Percentiles rank a stretch among this genome's conserved stretches.
Evolutionary conservation across 768 basidiomycete species (phyloP).

Genomic region (Leccinum truebloodii): DNA sequence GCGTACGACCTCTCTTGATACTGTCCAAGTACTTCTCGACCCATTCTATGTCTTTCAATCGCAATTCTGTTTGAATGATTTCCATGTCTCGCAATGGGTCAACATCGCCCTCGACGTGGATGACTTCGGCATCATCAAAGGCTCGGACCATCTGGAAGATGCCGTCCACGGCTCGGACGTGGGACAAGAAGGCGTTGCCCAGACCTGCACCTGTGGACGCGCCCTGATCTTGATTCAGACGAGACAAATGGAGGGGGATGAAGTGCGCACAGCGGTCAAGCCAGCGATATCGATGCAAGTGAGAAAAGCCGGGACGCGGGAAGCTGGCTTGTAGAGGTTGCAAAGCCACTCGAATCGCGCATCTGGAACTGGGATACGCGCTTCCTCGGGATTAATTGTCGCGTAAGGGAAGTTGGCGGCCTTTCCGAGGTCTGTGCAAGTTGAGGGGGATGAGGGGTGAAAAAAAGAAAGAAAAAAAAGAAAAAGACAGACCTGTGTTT

Average conservation of each 20-base stretch:
- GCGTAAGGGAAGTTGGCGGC: slow-evolving; percentile 98
- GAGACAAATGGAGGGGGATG: slow-evolving; percentile 4
- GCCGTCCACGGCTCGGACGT: slow-evolving; percentile 97
- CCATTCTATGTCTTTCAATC: slow-evolving; percentile 99
- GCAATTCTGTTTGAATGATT: slow-evolving; percentile 92
- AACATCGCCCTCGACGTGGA: slow-evolving; percentile 98
- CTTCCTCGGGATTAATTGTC: slow-evolving; percentile 92
- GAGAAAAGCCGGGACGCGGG: slow-evolving; percentile 88
- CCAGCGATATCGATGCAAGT: slow-evolving; percentile 99
- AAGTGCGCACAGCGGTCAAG: slow-evolving; percentile 74
- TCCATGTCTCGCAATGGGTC: slow-evolving; percentile 96
- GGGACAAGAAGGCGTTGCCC: slow-evolving; percentile 95
- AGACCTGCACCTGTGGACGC: slow-evolving; percentile 98
- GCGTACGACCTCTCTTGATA: slow-evolving; percentile 71
- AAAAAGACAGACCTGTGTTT: slow-evolving; percentile 65
- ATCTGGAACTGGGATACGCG: slow-evolving; percentile 95
- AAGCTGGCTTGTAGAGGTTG: slow-evolving; percentile 85
- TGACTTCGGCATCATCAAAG: slow-evolving; percentile 99
- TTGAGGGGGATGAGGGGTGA: slow-evolving; percentile 2
- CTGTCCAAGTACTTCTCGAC: slow-evolving; percentile 86
- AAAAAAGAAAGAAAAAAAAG: not conserved
- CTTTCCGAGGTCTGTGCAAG: slow-evolving; percentile 74
- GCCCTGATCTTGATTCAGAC: slow-evolving; percentile 50
- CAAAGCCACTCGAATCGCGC: slow-evolving; percentile 93
- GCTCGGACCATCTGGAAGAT: slow-evolving; percentile 99